Conservation (phyloP, 176 grass and related monocot species). For the Coix lacrymajobi region DNA sequence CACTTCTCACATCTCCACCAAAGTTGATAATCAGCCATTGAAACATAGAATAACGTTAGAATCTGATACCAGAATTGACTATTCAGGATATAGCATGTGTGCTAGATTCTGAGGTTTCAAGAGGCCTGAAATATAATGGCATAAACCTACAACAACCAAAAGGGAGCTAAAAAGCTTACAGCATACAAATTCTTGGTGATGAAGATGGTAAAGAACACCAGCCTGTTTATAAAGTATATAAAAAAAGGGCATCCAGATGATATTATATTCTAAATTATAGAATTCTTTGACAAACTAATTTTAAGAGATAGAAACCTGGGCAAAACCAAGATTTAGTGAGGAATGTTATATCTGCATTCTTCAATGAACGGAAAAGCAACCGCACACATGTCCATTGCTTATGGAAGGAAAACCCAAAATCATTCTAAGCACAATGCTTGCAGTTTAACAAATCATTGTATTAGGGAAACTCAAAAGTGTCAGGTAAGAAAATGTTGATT, state of each 20-base stretch:
- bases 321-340: conserved; percentile 23
- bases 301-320: neutral
- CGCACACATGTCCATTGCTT: neutral
- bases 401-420: conserved; percentile 12
- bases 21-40: neutral
- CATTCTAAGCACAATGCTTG: neutral
- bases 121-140: neutral
- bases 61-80: neutral
- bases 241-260: neutral
- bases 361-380: neutral
- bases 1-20: neutral
- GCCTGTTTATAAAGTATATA: neutral
- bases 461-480: conserved; percentile 4
- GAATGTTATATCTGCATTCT: neutral
- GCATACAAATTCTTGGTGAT: neutral
- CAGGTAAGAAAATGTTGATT: neutral
- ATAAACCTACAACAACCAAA: neutral
- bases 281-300: neutral
- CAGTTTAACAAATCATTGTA: conserved; percentile 14
- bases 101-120: neutral
- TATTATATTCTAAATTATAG: neutral
- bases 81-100: conserved; percentile 3
- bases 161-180: conserved; percentile 16
- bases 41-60: conserved; percentile 19
- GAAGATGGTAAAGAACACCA: neutral